Conservation (phyloP, 441 rosid species). For the Mallotus japonicus region DNA sequence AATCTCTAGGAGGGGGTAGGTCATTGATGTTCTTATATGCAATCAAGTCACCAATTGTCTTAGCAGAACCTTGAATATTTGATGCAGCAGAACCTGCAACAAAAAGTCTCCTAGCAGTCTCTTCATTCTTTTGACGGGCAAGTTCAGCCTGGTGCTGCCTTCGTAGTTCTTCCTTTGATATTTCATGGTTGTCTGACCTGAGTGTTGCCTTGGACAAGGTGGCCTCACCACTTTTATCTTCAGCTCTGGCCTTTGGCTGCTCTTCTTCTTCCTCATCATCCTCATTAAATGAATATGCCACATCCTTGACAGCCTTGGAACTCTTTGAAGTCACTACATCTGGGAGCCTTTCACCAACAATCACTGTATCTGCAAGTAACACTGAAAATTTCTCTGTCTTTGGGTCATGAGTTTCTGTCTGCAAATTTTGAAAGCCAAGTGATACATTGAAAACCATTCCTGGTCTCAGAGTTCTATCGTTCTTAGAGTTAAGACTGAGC, state of each 20-base stretch:
- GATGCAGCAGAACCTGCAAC: conserved; percentile 54
- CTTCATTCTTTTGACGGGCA: conserved; percentile 93
- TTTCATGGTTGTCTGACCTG: conserved; percentile 71
- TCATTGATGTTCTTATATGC: conserved; percentile 86
- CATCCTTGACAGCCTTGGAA: conserved; percentile 78
- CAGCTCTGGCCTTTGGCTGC: conserved; percentile 35
- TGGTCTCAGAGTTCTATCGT: conserved; percentile 57
- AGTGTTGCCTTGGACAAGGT: conserved; percentile 66
- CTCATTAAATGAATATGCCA: conserved; percentile 75
- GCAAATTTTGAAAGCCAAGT: conserved; percentile 86
- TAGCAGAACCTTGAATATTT: conserved; percentile 54
- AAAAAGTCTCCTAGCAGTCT: conserved; percentile 83
- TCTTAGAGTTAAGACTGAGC: conserved; percentile 67
- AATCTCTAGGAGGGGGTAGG: conserved; percentile 57
- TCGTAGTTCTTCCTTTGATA: conserved; percentile 79
- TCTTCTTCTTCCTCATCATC: conserved; percentile 76
- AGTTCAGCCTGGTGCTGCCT: conserved; percentile 96
- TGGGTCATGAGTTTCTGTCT: conserved; percentile 46
- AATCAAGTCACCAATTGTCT: conserved; percentile 55
- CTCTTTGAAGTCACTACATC: conserved; percentile 58
- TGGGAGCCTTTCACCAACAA: conserved; percentile 52
- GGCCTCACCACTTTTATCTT: conserved; percentile 39
- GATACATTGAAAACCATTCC: conserved; percentile 75
- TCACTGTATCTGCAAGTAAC: conserved; percentile 77
- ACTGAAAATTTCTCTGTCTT: conserved; percentile 60